These are phyloP conservation scores for Penicillium freii DNA, from an alignment of 2,329 filamentous ascomycete species.

Conservation along the genomic window DNA sequence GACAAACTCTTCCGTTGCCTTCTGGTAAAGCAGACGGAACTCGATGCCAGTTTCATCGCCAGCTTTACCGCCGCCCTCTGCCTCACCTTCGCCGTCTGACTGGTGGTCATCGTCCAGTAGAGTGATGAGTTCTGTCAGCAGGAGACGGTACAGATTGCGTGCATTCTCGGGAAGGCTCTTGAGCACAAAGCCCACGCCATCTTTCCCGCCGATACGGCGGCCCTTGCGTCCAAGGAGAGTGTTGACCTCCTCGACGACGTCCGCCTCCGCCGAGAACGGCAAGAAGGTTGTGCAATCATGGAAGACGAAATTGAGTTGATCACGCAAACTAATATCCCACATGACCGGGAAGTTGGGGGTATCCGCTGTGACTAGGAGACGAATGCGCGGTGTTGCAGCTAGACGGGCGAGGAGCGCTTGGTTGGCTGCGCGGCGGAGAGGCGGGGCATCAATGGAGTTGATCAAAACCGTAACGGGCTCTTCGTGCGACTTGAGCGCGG, in stretches of 20 bases:
- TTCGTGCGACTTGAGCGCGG: slow-evolving; percentile 54
- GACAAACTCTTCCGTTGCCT: slow-evolving; percentile 94
- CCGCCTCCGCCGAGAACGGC: slow-evolving; percentile 69
- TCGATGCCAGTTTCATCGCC: slow-evolving; percentile 66
- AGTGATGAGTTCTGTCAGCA: slow-evolving; percentile 80
- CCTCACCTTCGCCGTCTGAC: slow-evolving; percentile 51
- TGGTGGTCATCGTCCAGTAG: slow-evolving; percentile 56
- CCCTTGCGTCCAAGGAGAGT: slow-evolving; percentile 79
- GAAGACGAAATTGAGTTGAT: slow-evolving; percentile 81
- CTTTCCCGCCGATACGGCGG: slow-evolving; percentile 77
- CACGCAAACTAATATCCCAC: slow-evolving; percentile 84
- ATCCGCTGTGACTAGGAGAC: slow-evolving; percentile 77
- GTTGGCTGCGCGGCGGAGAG: slow-evolving; percentile 67
- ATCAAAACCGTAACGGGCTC: slow-evolving; percentile 65
- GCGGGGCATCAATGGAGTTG: slow-evolving; percentile 79
- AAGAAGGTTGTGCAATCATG: slow-evolving; percentile 93
- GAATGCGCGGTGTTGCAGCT: slow-evolving; percentile 69
- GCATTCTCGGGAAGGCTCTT: slow-evolving; percentile 91
- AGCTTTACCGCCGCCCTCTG: slow-evolving; percentile 30
- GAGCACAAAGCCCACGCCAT: slow-evolving; percentile 87
- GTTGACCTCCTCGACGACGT: slow-evolving; percentile 87
- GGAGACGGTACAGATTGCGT: slow-evolving; percentile 76
- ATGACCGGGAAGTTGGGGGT: slow-evolving; percentile 82
- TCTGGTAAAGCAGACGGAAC: slow-evolving; percentile 88
- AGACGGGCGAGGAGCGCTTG: slow-evolving; percentile 76